A percentile compares a stretch with the other conserved stretches of the same genome.
Conservation (phyloP, 176 grass and related monocot species). For the Eragrostis curvula region DNA sequence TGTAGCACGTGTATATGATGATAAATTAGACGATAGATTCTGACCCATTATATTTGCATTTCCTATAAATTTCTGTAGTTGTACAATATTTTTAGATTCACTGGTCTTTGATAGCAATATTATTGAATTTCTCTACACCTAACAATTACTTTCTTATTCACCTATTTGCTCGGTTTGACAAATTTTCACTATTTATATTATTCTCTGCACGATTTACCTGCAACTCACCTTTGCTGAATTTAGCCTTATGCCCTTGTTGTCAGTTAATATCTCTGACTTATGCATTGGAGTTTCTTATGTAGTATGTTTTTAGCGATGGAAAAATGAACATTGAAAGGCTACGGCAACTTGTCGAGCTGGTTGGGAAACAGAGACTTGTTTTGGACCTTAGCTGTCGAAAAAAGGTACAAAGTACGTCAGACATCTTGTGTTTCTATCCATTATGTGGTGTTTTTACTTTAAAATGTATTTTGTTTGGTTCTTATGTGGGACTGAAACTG, state of each 20-base stretch:
- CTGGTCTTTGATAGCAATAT: neutral
- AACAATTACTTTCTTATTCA: neutral
- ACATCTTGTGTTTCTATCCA: neutral
- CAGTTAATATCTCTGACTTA: constrained; percentile 34
- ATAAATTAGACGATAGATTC: neutral
- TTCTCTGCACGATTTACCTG: constrained; percentile 6
- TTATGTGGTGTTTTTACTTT: constrained; percentile 23
- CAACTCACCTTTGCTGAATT: constrained; percentile 7
- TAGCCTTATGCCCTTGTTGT: constrained; percentile 8
- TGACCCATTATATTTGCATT: neutral
- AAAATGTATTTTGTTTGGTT: neutral
- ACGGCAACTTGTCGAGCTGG: constrained; percentile 64
- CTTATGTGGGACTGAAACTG: neutral
- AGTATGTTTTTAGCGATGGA: constrained; percentile 90
- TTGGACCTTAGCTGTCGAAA: constrained; percentile 97
- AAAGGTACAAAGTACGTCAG: constrained; percentile 52
- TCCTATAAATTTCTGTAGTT: neutral
- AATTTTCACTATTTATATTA: constrained; percentile 6
- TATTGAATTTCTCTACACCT: neutral
- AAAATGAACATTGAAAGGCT: constrained; percentile 80
- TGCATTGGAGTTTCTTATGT: constrained; percentile 31
- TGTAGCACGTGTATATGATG: neutral
- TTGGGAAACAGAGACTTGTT: constrained; percentile 84
- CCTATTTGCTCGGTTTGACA: neutral
- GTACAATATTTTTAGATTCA: neutral